phyloP scores from a whole-genome alignment of 1,284 basidiomycete genomes.

The Rhodotorula sp. region DNA sequence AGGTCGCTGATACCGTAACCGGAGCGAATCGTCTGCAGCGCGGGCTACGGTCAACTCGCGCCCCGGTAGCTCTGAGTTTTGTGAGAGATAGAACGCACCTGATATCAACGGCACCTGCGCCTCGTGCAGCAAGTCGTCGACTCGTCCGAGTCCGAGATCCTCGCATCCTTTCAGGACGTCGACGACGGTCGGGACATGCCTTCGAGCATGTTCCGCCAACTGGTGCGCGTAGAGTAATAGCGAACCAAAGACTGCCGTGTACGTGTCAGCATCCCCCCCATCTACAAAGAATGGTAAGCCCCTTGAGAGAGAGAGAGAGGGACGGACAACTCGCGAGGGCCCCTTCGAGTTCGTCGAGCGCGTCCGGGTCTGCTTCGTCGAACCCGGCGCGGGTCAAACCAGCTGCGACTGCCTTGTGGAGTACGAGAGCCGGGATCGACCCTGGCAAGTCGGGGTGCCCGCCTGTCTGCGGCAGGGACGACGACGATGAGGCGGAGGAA shows the following conservation, averaged over 20 bases:
- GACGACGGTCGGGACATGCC: conserved; percentile 19
- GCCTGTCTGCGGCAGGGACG: too few species aligned
- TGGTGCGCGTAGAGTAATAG: conserved; percentile 16
- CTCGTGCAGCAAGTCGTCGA: conserved; percentile 7
- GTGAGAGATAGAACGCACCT: too few species aligned
- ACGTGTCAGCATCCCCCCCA: too few species aligned
- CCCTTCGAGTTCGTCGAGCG: conserved; percentile 29
- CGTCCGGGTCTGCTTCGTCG: conserved; percentile 12
- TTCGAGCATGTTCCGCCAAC: conserved; percentile 25
- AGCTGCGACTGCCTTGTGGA: conserved; percentile 7
- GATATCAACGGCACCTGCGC: not conserved
- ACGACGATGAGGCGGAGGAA: not conserved
- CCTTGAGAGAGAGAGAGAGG: not conserved
- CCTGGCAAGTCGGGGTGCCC: conserved; percentile 20
- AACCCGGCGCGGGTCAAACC: conserved; percentile 13
- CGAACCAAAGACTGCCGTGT: conserved; percentile 26
- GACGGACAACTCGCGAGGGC: conserved; percentile 18
- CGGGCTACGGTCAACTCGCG: too few species aligned
- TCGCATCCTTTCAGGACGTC: conserved; percentile 19
- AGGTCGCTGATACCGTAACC: conserved; percentile 12
- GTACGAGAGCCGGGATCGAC: conserved; percentile 14
- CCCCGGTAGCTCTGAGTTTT: not conserved
- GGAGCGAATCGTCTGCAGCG: not conserved
- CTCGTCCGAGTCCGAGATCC: conserved; percentile 17
- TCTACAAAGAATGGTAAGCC: too few species aligned